phyloP scores from a whole-genome alignment of 768 basidiomycete species.

The Chalciporus chontae region DNA sequence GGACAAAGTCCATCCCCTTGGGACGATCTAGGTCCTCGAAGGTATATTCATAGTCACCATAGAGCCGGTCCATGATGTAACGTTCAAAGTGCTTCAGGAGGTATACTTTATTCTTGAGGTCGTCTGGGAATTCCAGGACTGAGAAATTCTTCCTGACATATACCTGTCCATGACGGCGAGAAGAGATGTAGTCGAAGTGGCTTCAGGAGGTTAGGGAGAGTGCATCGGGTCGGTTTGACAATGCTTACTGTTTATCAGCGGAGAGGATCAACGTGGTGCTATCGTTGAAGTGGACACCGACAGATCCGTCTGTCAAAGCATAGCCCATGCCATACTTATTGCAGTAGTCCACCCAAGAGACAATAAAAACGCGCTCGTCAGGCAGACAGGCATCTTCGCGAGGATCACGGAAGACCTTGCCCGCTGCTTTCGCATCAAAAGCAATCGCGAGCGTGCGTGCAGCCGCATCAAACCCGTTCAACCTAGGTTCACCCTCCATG shows the following conservation, averaged over 20 bases:
- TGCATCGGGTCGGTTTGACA: neutral
- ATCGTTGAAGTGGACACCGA: slow-evolving; percentile 97
- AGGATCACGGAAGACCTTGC: slow-evolving; percentile 66
- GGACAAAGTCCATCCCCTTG: slow-evolving; percentile 92
- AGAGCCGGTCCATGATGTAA: slow-evolving; percentile 90
- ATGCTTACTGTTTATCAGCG: slow-evolving; percentile 77
- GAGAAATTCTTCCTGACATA: slow-evolving; percentile 72
- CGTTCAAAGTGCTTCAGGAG: slow-evolving; percentile 90
- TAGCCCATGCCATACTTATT: slow-evolving; percentile 99
- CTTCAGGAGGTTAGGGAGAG: slow-evolving; percentile 36
- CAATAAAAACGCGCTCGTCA: slow-evolving; percentile 84
- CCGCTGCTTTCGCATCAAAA: slow-evolving; percentile 63
- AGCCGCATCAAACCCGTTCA: slow-evolving; percentile 67
- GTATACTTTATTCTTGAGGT: slow-evolving; percentile 88
- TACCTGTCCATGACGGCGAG: slow-evolving; percentile 59
- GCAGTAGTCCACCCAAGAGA: slow-evolving; percentile 99
- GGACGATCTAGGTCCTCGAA: slow-evolving; percentile 64
- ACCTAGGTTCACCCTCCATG: slow-evolving; percentile 26
- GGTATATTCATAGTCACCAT: slow-evolving; percentile 80
- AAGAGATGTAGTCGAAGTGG: slow-evolving; percentile 85
- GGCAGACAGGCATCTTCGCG: slow-evolving; percentile 50
- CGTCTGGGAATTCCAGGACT: slow-evolving; percentile 69
- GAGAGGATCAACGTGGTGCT: slow-evolving; percentile 83
- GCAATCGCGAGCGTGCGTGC: slow-evolving; percentile 50
- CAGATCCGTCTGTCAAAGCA: slow-evolving; percentile 90